phyloP scores from a whole-genome alignment of 495 filamentous ascomycete species.

The Penicillium samsonianum region DNA sequence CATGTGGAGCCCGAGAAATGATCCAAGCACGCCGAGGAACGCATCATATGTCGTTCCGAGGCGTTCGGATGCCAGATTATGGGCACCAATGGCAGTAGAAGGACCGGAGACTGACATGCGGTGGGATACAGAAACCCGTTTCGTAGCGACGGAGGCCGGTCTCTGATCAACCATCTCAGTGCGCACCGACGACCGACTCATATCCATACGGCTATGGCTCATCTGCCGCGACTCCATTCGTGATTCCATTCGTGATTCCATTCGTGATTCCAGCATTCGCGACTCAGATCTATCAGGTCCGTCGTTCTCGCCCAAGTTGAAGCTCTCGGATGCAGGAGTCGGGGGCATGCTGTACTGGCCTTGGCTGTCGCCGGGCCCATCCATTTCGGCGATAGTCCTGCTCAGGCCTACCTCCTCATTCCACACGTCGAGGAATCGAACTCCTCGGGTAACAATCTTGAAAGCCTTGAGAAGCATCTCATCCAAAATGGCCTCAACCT shows the following conservation, averaged over 20 bases:
- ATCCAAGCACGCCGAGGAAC: conserved; percentile 84
- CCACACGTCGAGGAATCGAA: conserved; percentile 89
- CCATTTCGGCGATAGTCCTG: conserved; percentile 63
- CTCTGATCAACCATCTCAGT: conserved; percentile 38
- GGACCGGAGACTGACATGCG: conserved; percentile 55
- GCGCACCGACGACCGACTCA: conserved; percentile 42
- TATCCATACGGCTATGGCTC: conserved; percentile 41
- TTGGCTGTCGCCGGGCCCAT: conserved; percentile 29
- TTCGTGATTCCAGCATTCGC: conserved; percentile 12
- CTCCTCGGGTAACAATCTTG: conserved; percentile 87
- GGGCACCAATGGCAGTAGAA: conserved; percentile 44
- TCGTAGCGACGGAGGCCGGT: conserved; percentile 41
- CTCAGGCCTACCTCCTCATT: conserved; percentile 70
- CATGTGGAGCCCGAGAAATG: conserved; percentile 88
- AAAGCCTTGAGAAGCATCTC: conserved; percentile 93
- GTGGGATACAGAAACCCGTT: conserved; percentile 58
- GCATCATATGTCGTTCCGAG: conserved; percentile 77
- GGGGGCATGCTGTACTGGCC: conserved; percentile 55
- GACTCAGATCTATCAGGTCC: conserved; percentile 38
- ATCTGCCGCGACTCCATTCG: too few species aligned
- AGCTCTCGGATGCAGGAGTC: conserved; percentile 69
- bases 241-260: conserved; percentile 13
- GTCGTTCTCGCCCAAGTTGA: conserved; percentile 26
- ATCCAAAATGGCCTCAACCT: conserved; percentile 77
- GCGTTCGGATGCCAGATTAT: conserved; percentile 62